Base-by-base conservation (phyloP, 2,329 filamentous ascomycete species). In the Knoxdaviesia proteae region DNA sequence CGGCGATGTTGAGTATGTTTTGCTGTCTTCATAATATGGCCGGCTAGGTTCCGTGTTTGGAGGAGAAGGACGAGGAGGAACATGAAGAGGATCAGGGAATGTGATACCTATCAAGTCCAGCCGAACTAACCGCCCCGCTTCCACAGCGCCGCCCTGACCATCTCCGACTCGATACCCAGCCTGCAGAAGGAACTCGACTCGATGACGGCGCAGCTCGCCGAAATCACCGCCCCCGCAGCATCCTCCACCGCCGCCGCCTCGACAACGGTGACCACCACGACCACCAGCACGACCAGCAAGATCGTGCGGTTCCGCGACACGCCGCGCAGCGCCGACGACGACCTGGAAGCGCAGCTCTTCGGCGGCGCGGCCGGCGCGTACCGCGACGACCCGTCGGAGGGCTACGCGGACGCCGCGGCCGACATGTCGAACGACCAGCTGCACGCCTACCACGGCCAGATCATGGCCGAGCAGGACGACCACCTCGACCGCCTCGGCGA, bases 401-500 rank as follows among this genome's bases (percentile, higher is more conserved):
- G 73, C 31, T 77, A 79, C 59, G 63, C 63, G 35, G 71, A 76
- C 42, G 62, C 80, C 49, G 68, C 76, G 9, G 60, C 60, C 5
- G 56, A 61, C 7, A 66, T 94, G 54, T 68, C 71, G 55, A 96
- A 96, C 59, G 67, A 79, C 57, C 84, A 94, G 60, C 78, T 96
- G 49, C 82, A 94, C 61, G 67, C 71, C 29, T 87, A 92, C 59
- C 90, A 98, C 61, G 65, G 69, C 44, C 75, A 76, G 47, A 76
- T 94, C 31, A 65, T 98, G 35, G 69, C 71, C n/a, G 78, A 94
- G 47, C 90, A 98, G 60, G 90, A 98, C 55, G 80, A 83, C 49
- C 86, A 94, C 58, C 69, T 98, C n/a, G 88, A 96, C 57, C 68
- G 71, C 7, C 65, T 98, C 4, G 84, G 87, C n/a, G 74, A 77